phyloP scores from a whole-genome alignment of 2,329 filamentous ascomycete species.

The Xylariaceae sp. region DNA sequence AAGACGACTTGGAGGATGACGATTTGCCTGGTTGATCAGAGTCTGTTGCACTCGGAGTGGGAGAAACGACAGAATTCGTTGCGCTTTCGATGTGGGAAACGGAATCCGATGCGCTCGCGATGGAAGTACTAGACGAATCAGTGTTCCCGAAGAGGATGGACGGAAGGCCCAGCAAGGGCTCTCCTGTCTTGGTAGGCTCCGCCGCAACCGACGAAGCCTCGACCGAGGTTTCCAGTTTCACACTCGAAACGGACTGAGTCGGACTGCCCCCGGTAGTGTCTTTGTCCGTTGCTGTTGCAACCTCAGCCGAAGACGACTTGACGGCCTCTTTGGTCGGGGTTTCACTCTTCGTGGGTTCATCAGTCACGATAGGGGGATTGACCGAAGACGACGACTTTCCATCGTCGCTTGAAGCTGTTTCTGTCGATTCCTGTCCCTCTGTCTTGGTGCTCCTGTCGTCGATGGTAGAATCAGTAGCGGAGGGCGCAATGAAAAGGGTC shows the following conservation, averaged over 20 bases:
- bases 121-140: conserved; percentile 6
- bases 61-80: background rate
- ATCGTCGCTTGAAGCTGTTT: background rate
- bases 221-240: conserved; percentile 15
- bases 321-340: background rate
- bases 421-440: background rate
- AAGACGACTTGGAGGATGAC: conserved; percentile 16
- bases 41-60: conserved; percentile 10
- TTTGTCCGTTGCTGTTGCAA: background rate
- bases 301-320: background rate
- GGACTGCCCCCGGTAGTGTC: background rate
- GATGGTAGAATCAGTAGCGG: conserved; percentile 2
- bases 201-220: conserved; percentile 8
- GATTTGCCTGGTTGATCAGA: conserved; percentile 5
- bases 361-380: background rate
- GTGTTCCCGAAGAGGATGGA: conserved; percentile 9
- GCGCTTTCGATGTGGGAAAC: no score
- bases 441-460: background rate
- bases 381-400: background rate
- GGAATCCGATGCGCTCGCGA: background rate
- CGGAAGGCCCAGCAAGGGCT: conserved; percentile 22
- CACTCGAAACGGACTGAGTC: conserved; percentile 9
- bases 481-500: conserved; percentile 11
- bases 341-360: background rate
- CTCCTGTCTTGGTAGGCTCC: conserved; percentile 11